A percentile compares a stretch with the other conserved stretches of the same genome.
Evolutionary conservation across 2,329 filamentous ascomycete genomes (phyloP).

Genomic region (Xylariaceae sp.): DNA sequence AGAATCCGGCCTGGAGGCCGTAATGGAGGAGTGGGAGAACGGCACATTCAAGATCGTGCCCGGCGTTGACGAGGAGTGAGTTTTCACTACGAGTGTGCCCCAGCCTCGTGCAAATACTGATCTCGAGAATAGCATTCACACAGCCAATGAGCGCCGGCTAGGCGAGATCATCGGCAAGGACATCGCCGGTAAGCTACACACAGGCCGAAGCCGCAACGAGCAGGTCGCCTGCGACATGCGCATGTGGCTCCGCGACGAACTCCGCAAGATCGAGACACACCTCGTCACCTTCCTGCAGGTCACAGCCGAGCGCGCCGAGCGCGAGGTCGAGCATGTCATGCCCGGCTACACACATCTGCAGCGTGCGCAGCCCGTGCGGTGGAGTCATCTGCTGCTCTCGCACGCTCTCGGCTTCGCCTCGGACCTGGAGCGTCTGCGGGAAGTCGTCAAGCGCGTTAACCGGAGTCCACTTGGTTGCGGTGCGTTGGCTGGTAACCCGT

Average conservation of each 20-base stretch:
- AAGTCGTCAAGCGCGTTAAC: constrained; percentile 63
- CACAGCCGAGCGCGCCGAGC: constrained; percentile 59
- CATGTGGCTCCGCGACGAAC: constrained; percentile 74
- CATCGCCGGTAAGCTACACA: constrained; percentile 83
- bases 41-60: constrained; percentile 48
- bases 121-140: constrained; percentile 5
- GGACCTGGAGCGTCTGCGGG: constrained; percentile 41
- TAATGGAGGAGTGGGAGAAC: constrained; percentile 49
- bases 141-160: constrained; percentile 46
- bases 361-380: background rate
- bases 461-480: constrained; percentile 60
- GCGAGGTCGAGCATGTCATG: constrained; percentile 56
- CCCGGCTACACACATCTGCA: constrained; percentile 1
- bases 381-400: background rate
- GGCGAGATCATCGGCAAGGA: constrained; percentile 84
- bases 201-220: constrained; percentile 81
- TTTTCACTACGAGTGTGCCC: background rate
- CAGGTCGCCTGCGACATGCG: constrained; percentile 89
- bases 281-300: constrained; percentile 67
- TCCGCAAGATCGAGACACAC: constrained; percentile 63
- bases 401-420: background rate
- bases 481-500: constrained; percentile 70
- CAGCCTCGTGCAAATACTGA: background rate
- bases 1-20: constrained; percentile 60
- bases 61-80: constrained; percentile 45